Evolutionary conservation across 345 rosid genomes (phyloP), one percentile per base, ranked within the genome.

Genomic region (Populus euphratica): DNA sequence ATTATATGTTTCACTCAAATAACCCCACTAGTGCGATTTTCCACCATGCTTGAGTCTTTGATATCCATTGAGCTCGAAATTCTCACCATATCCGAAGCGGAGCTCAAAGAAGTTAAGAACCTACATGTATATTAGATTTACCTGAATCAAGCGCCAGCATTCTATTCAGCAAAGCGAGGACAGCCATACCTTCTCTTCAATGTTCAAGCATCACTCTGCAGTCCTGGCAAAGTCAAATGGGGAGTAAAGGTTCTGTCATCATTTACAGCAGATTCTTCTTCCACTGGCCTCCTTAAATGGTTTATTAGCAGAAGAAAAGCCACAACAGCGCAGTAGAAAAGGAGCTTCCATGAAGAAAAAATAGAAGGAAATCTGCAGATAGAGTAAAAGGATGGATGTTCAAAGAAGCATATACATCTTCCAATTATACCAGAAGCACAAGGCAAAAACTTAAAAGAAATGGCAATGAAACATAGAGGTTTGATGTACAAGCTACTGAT

Each of bases 341-440:
- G 92, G 92, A 80, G 98, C 99, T 83, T 96, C 98, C 0, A 97
- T 94, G 85, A 94, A 96, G 97, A 96, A 94, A 94, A 83, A 96
- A 71, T 82, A 96, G 91, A 79, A 96, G 91, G 82, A 96, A 96
- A 89, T 96, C 97, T 96, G 91, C 90, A 88, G 43, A 70, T 0
- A 81, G 74, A 70, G 67, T 44, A 63, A 23, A 47, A 9, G 31
- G 59, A 44, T 38, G 31, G 59, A 44, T 38, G 11, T 73, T 83
- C 39, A 74, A 36, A 72, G 68, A 73, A 47, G 25, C 66, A 44
- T n/a, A 20, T 13, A 17, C 8, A 50, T 12, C 12, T 20, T 41
- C 35, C 50, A 71, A 44, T 27, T 23, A 68, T 16, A 66, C 75
- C 68, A 25, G 39, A 72, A 33, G 36, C n/a, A 73, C 38, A 59